Evolutionary conservation across 306 rosid species (phyloP), one percentile per base, ranked within the genome.

Genomic region (Carpinus viminea): DNA sequence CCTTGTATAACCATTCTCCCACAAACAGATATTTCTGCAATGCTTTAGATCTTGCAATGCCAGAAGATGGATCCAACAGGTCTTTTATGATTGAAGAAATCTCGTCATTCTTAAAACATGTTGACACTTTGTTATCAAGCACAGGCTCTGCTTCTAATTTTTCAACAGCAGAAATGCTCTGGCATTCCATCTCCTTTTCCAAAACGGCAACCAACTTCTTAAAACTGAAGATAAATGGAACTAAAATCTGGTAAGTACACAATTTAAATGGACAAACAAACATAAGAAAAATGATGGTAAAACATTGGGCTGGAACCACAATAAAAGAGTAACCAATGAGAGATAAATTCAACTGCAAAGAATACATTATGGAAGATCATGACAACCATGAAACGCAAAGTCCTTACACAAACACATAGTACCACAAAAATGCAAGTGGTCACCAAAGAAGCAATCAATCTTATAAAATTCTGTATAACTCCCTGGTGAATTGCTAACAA

Each of bases 121-220:
- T 72, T 74, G 85, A 85, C 56, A 78, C 72, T 76, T 89, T 88
- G 21, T 77, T 85, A 75, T 87, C 86, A 81, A 78, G 73, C 74
- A 71, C 75, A 36, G 84, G 59, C 81, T 91, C 91, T 54, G 89
- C 80, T 64, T 76, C 80, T 60, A 74, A 86, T 73, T 66, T n/a
- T 66, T 83, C 83, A 81, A 70, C 62, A 5, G 80, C 56, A 73
- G 81, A 77, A 70, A 78, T 78, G 76, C 84, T 77, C 81, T 79
- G 82, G 79, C 81, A 75, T 82, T 77, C 77, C 70, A 88, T 76
- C 76, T 85, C 89, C 78, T 87, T 92, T 87, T 88, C 84, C 83
- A 85, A 87, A 75, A 81, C 66, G 56, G 89, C 76, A 73, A 88
- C 77, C 88, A 94, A 82, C 89, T 85, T 92, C 82, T 86, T 86